Base-by-base conservation (phyloP, 75 land plant species). In the Gnetum montanum region DNA sequence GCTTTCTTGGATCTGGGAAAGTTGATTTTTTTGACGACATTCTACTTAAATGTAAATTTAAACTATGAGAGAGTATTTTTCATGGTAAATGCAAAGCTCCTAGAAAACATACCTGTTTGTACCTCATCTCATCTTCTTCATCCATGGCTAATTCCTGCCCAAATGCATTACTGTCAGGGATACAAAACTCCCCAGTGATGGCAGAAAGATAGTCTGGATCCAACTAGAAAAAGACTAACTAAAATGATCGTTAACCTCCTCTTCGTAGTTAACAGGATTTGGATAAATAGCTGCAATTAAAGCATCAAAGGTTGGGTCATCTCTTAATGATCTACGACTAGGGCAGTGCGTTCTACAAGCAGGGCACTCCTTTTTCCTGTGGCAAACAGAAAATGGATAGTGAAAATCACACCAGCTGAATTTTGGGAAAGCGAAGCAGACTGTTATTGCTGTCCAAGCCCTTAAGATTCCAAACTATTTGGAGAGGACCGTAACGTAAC, bases 271-370 rank as follows among this genome's bases (percentile, higher is more conserved):
- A 54, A 89, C 98, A 48, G 89, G 73, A 62, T 94, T 82, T 51
- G 95, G 96, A 46, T 82, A 94, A 26, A 94, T 46, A 13, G 80
- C 80, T 58, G 96, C 79, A 63, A 94, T 86, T 10, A 94, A 49
- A 28, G 90, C 73, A 78, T 94, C 98, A 80, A 77, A 94, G 56
- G 85, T 94, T 58, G 90, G 86, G 73, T 94, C 98, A 74, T 94
- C 98, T 57, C 98, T 78, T 65, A 94, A 67, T 46, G 98, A 94
- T 11, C 98, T 83, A 8, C 98, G 77, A 68, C 98, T 94, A 66
- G 98, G 96, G 78, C 98, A 94, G 56, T 94, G 98, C 40, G 98
- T 90, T 13, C 98, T 84, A 66, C 98, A 94, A 29, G 96, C 96
- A 55, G 98, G 98, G 50, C 98, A 94, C 57, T 94, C 98, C 60